Conservation (phyloP, 768 basidiomycete genomes). For the Lentinula detonsa region DNA sequence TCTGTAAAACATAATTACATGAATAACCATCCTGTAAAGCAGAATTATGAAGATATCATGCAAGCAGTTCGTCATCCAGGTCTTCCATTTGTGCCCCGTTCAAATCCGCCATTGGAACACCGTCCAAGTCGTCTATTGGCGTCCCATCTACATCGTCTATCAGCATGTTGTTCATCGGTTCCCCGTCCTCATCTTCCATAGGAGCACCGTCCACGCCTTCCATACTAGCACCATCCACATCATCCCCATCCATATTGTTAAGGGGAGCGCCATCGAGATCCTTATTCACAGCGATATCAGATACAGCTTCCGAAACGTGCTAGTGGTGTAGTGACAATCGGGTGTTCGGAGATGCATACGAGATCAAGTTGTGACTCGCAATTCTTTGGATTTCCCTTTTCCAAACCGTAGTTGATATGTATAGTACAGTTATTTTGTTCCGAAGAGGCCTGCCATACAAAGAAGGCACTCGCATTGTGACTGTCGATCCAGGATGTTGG, state of each 20-base stretch:
- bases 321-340: slow-evolving; percentile 39
- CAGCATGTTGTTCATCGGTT: not conserved
- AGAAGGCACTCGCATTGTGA: too few relatives aligned
- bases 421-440: too few relatives aligned
- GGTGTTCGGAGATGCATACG: too few relatives aligned
- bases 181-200: slow-evolving; percentile 27
- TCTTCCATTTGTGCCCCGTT: too few relatives aligned
- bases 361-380: too few relatives aligned
- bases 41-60: not conserved
- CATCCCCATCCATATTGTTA: slow-evolving; percentile 22
- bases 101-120: slow-evolving; percentile 11
- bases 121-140: slow-evolving; percentile 43
- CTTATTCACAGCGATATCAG: slow-evolving; percentile 19
- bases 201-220: slow-evolving; percentile 26
- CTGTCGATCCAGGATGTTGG: too few relatives aligned
- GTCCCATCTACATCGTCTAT: too few relatives aligned
- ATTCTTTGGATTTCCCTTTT: too few relatives aligned
- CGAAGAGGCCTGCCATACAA: too few relatives aligned
- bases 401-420: too few relatives aligned
- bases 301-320: slow-evolving; percentile 49
- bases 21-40: not conserved
- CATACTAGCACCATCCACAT: slow-evolving; percentile 34
- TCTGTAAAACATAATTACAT: not conserved
- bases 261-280: slow-evolving; percentile 36
- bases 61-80: slow-evolving; percentile 19